Evolutionary conservation across 352 stramenopile genomes (phyloP), one percentile per base, ranked within the genome.

Genomic region (Phytopythium oedochilum): DNA sequence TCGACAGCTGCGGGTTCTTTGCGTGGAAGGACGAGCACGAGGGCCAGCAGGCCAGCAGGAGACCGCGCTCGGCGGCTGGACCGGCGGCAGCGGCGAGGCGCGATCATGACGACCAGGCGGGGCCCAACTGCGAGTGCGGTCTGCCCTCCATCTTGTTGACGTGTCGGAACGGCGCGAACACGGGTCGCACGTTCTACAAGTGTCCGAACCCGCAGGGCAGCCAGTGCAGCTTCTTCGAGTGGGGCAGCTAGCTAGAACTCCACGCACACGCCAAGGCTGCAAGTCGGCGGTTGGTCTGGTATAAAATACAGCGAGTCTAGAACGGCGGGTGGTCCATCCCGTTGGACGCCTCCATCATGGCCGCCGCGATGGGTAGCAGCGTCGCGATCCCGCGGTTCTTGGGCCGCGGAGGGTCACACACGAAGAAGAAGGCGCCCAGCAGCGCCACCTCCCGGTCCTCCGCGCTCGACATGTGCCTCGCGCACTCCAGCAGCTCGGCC

Each of bases 221-320:
- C 34, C 85, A 97, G 59, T 97, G 91, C 53, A 72, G 80, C 59
- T 97, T 96, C 70, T 98, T 98, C 73, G 62, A 97, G 64, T 98
- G 95, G 95, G 78, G 73, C 15, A 61, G 70, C 25, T 78, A 77
- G 54, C 47, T 48, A 28, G 32, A n/a, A n/a, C n/a, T n/a, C n/a
- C n/a, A n/a, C n/a, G 20, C 23, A 39, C 25, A 36, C 25, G n/a
- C 20, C 55, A 53, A 44, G 38, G 17, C 18, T 14, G 18, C 18
- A 10, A 6, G 38, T 8, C 17, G 1, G n/a, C n/a, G n/a, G 6
- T 31, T 22, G 18, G 23, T 14, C 14, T 44, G 42, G 7, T 22
- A 20, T 32, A 48, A 31, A 31, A 17, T 48, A 48, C 42, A 32
- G 42, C 7, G 12, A 18, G 54, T 26, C 35, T 52, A 72, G 23